These are phyloP conservation scores for Kuraishia hungarica DNA, from an alignment of 805 yeast genomes.

Conservation along the genomic window DNA sequence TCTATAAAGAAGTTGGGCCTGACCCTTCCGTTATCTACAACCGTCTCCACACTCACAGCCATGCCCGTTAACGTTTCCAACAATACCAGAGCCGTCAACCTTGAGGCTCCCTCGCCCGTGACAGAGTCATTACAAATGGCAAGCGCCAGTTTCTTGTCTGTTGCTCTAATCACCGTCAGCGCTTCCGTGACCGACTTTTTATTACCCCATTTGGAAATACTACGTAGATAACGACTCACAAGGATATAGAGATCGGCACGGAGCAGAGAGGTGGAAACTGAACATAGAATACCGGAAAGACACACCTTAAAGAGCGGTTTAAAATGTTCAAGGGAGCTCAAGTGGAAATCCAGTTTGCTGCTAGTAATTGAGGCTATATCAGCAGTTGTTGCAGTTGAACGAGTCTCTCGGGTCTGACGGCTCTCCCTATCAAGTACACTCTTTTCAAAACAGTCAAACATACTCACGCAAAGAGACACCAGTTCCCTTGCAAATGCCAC, in stretches of 20 bases:
- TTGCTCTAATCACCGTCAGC: conserved; percentile 45
- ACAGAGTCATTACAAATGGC: conserved; percentile 72
- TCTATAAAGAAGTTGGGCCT: conserved; percentile 51
- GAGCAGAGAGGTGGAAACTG: conserved; percentile 56
- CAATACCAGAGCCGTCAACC: conserved; percentile 69
- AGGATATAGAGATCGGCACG: conserved; percentile 77
- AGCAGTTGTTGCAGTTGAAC: no score
- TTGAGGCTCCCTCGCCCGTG: conserved; percentile 65
- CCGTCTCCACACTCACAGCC: conserved; percentile 24
- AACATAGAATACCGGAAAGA: conserved; percentile 61
- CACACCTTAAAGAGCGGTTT: conserved; percentile 69
- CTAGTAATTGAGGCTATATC: neutral
- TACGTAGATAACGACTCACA: conserved; percentile 54
- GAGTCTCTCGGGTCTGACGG: no score
- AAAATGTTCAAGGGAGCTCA: conserved; percentile 57
- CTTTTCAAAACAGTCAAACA: conserved; percentile 52
- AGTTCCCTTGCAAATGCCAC: conserved; percentile 64
- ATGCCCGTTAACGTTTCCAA: conserved; percentile 34
- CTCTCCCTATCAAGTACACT: conserved; percentile 4
- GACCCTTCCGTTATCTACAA: conserved; percentile 45
- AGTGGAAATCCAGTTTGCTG: conserved; percentile 33
- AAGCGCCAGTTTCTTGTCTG: conserved; percentile 52
- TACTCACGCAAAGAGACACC: conserved; percentile 63
- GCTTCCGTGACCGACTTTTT: conserved; percentile 36
- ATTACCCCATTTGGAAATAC: conserved; percentile 28